phyloP scores from a whole-genome alignment of 345 rosid species.

The Viola odorata region DNA sequence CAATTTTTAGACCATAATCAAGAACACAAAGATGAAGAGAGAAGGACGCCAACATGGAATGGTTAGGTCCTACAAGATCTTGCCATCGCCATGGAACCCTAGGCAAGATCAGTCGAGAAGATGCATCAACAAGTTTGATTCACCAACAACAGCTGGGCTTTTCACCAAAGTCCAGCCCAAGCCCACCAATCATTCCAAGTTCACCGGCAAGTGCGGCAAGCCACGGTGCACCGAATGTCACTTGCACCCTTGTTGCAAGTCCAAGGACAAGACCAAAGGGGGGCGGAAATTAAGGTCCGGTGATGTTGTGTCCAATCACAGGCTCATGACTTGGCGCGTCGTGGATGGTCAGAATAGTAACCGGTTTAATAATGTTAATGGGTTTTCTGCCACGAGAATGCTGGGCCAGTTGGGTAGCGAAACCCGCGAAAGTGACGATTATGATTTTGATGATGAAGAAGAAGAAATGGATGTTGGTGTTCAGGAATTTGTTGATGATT shows the following conservation, averaged over 20 bases:
- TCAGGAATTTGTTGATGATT: background rate
- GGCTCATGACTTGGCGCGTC: conserved; percentile 2
- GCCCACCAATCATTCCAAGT: conserved; percentile 20
- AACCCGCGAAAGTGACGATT: background rate
- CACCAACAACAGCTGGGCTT: conserved; percentile 6
- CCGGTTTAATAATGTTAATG: conserved; percentile 22
- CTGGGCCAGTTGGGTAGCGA: conserved; percentile 34
- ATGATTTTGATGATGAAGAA: background rate
- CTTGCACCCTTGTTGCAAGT: background rate
- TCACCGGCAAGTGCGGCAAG: conserved; percentile 13
- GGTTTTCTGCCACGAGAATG: conserved; percentile 44
- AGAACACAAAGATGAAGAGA: conserved; percentile 42
- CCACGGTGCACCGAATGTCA: conserved; percentile 10
- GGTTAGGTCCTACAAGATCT: conserved; percentile 40
- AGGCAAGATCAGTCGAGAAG: conserved; percentile 16
- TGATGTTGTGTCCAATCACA: conserved; percentile 5
- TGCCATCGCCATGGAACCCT: conserved; percentile 40
- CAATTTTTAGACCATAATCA: background rate
- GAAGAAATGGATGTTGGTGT: background rate
- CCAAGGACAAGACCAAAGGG: conserved; percentile 21
- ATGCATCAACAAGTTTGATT: background rate
- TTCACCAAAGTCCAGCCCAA: conserved; percentile 8
- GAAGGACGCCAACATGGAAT: conserved; percentile 63
- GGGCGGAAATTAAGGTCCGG: conserved; percentile 7
- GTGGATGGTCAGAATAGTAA: background rate